phyloP scores from a whole-genome alignment of 1,139 yeast species.

The Yamadazyma siamensis region DNA sequence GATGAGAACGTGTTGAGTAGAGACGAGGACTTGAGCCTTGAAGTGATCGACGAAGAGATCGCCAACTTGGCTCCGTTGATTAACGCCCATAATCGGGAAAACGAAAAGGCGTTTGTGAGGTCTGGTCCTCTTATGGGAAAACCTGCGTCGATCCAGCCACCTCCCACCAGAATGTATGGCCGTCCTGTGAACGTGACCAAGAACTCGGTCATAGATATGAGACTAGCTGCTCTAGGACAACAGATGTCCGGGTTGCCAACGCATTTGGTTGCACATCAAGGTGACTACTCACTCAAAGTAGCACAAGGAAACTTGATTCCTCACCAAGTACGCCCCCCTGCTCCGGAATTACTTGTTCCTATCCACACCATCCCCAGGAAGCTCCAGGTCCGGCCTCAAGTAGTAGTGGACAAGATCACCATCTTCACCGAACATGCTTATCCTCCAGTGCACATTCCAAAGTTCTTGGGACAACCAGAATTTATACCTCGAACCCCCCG shows the following conservation, averaged over 20 bases:
- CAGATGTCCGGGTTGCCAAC: constrained; percentile 20
- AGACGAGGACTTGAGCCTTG: constrained; percentile 20
- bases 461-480: constrained; percentile 26
- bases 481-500: constrained; percentile 46
- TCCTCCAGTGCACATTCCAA: constrained; percentile 32
- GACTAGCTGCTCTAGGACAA: constrained; percentile 16
- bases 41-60: constrained; percentile 39
- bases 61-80: constrained; percentile 39
- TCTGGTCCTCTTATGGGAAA: constrained; percentile 40
- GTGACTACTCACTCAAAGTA: constrained; percentile 14
- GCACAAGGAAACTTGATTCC: constrained; percentile 19
- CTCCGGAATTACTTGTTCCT: constrained; percentile 39
- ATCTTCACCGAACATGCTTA: constrained; percentile 20
- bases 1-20: constrained; percentile 22
- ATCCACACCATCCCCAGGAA: constrained; percentile 17
- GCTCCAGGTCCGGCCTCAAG: constrained; percentile 8
- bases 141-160: constrained; percentile 47
- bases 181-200: constrained; percentile 9
- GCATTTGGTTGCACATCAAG: constrained; percentile 18
- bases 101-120: too few relatives aligned
- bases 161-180: constrained; percentile 36
- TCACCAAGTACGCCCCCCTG: constrained; percentile 23
- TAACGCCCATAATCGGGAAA: constrained; percentile 4
- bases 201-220: constrained; percentile 17
- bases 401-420: constrained; percentile 14